Conservation (phyloP, 441 rosid genomes). For the Adansonia grandidieri region DNA sequence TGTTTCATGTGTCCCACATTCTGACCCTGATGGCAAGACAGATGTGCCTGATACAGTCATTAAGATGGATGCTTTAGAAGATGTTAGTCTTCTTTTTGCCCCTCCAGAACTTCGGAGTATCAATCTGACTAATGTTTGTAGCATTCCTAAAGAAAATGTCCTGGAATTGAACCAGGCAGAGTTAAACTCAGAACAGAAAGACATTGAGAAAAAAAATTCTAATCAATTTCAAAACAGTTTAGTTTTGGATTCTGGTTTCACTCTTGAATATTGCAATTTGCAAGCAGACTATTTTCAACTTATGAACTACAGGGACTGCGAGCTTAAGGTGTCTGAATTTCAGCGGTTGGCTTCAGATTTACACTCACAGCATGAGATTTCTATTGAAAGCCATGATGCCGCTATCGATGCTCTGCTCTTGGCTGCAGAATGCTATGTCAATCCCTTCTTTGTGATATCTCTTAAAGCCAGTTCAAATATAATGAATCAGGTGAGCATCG, state of each 20-base stretch:
- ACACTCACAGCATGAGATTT: constrained; percentile 53
- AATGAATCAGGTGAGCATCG: constrained; percentile 30
- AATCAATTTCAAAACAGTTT: constrained; percentile 46
- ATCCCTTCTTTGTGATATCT: constrained; percentile 75
- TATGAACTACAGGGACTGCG: constrained; percentile 65
- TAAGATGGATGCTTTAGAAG: constrained; percentile 64
- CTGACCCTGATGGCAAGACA: constrained; percentile 53
- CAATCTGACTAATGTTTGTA: constrained; percentile 48
- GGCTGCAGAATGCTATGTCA: constrained; percentile 92
- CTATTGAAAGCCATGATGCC: constrained; percentile 79
- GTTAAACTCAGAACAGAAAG: constrained; percentile 45
- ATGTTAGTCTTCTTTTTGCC: constrained; percentile 63
- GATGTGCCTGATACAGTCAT: constrained; percentile 51
- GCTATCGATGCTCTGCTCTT: constrained; percentile 82
- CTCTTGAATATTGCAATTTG: constrained; percentile 64
- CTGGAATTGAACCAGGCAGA: constrained; percentile 42
- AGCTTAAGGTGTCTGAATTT: constrained; percentile 83
- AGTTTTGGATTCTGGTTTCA: constrained; percentile 57
- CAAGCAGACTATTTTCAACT: constrained; percentile 76
- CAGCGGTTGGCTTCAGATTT: constrained; percentile 76
- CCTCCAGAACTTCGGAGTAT: constrained; percentile 64
- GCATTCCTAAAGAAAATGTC: constrained; percentile 38
- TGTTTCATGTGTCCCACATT: constrained; percentile 34
- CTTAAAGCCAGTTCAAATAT: constrained; percentile 43
- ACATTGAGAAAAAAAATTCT: constrained; percentile 39